Evolutionary conservation across 2,329 filamentous ascomycete species (phyloP), one percentile per base, ranked within the genome.

Genomic region (Fusarium veterinarium): DNA sequence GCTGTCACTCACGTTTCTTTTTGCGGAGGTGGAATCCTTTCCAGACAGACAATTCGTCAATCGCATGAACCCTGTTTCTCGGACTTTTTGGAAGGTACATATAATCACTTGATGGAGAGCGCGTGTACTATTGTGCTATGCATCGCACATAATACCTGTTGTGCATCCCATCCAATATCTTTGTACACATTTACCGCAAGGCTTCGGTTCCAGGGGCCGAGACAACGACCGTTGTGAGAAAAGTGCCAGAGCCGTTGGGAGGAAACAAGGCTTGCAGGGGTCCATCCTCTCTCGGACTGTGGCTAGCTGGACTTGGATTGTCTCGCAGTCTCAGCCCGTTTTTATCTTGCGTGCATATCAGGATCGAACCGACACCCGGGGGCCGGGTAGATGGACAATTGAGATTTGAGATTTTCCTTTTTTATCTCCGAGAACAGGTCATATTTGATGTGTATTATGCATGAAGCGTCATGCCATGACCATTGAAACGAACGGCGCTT

Each of bases 211-310:
- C 44, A 38, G 30, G 37, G 49, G 42, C 49, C 49, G 51, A 64
- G 62, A 59, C 49, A 42, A 48, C n/a, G 40, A 30, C 53, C 25
- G 37, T 28, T 37, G 25, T 20, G 55, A 56, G 55, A 56, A 44
- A 66, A 49, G 61, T 66, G 59, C 38, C 28, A 42, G 30, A 31
- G 38, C 37, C 20, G 28, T 42, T 55, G 52, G 25, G 64, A 49
- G 64, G 56, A 40, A 72, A 66, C 69, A 69, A 69, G 56, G 51
- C 57, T 68, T 68, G 46, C 58, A 69, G 51, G 69, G 69, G 30
- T 58, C 17, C 20, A 25, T 25, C 31, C 17, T 51, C 30, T 35
- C 17, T 25, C 16, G n/a, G n/a, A 23, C 23, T 20, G 23, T 33
- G 45, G 19, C 53, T 41, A 42, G 48, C 38, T 56, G 28, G 4